Base-by-base conservation (phyloP, 2,329 filamentous ascomycete genomes). In the Colletotrichum eleusines region DNA sequence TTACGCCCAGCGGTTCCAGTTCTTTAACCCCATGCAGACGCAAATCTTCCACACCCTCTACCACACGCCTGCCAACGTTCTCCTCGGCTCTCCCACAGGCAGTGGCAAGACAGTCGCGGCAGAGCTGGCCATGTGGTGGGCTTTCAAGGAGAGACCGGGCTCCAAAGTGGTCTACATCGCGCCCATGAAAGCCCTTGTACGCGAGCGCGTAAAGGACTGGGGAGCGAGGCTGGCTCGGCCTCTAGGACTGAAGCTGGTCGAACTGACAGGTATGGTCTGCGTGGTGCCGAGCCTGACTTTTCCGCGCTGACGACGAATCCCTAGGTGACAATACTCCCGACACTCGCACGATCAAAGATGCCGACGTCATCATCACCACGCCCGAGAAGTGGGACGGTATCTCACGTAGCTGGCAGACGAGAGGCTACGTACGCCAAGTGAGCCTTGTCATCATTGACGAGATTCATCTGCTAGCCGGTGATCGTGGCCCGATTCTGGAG, bases 381-480 rank as follows among this genome's bases (percentile, higher is more conserved):
- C 97, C 96, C n/a, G 96, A 99, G 83, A 99, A 99, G 80, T 99
- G 96, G 96, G 97, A 99, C 79, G 97, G 97, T 88, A 98, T 99
- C 75, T 97, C 94, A 76, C 93, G 96, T 88, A 97, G 94, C 77
- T 99, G 97, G 96, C 95, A 98, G 80, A 98, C 95, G 6, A 92
- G 96, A 89, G 93, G 93, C 72, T 99, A 99, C 75, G 96, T 99
- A 50, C 90, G 94, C 63, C 92, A 98, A 81, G 96, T 99, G 71
- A 95, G 94, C 72, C 84, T 99, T 20, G 96, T 99, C 63, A 98
- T 99, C 73, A 99, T 99, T 74, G 96, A 99, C 77, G 96, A 99
- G 83, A 99, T 99, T 69, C 96, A 99, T 81, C 84, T 99, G 35
- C 88, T 99, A n/a, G 97, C 96, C 35, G 94, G 96, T 71, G 96